phyloP scores from a whole-genome alignment of 129 eudicot species.

The Flaveria brownii region DNA sequence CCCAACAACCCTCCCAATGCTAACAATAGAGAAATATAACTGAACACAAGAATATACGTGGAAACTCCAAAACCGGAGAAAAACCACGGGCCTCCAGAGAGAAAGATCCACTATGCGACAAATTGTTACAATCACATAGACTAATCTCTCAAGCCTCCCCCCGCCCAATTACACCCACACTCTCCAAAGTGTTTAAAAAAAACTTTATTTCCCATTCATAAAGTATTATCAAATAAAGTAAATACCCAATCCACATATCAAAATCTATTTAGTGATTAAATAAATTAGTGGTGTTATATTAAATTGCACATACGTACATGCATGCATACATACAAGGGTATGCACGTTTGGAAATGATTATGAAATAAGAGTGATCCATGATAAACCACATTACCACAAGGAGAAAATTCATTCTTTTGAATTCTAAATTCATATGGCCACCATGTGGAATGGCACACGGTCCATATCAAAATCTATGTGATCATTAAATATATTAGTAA shows the following conservation, averaged over 20 bases:
- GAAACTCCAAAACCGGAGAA: no score
- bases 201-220: slow-evolving; percentile 23
- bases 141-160: no score
- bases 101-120: no score
- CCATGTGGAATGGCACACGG: neutral
- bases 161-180: no score
- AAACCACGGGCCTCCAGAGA: no score
- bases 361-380: neutral
- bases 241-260: slow-evolving; percentile 18
- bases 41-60: no score
- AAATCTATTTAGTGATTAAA: neutral
- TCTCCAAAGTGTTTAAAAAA: no score
- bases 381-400: neutral
- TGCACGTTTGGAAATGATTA: neutral
- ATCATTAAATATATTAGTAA: neutral
- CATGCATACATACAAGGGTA: neutral
- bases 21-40: no score
- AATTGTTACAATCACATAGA: no score
- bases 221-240: slow-evolving; percentile 23
- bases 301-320: neutral
- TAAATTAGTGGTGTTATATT: neutral
- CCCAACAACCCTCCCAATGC: no score
- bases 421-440: no score
- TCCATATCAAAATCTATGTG: neutral
- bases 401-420: neutral